phyloP scores from a whole-genome alignment of 2,329 filamentous ascomycete species.

The Phyllosticta citrichinensis region DNA sequence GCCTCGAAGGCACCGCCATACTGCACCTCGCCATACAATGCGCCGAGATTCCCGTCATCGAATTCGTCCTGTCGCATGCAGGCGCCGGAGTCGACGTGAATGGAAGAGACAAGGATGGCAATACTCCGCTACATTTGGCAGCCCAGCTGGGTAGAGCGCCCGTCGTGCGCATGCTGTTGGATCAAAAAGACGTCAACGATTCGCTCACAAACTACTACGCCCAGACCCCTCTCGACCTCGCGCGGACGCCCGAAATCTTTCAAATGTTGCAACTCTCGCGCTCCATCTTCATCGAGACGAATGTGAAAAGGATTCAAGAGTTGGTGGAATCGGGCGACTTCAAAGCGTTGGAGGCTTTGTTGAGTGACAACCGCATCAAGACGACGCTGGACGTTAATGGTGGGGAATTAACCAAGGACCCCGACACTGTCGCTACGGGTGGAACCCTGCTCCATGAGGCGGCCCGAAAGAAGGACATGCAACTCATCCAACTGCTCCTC shows the following conservation, averaged over 20 bases:
- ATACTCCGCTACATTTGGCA: slow-evolving; percentile 84
- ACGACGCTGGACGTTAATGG: slow-evolving; percentile 87
- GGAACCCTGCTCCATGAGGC: slow-evolving; percentile 91
- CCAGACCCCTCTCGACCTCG: slow-evolving; percentile 77
- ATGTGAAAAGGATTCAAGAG: slow-evolving; percentile 73
- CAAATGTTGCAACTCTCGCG: slow-evolving; percentile 85
- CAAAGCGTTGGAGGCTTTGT: slow-evolving; percentile 62
- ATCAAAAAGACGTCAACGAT: slow-evolving; percentile 78
- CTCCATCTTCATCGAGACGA: slow-evolving; percentile 80
- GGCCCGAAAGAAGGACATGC: slow-evolving; percentile 74
- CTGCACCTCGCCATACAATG: slow-evolving; percentile 93
- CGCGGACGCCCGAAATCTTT: slow-evolving; percentile 88
- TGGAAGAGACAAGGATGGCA: slow-evolving; percentile 83
- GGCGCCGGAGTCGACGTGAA: slow-evolving; percentile 67
- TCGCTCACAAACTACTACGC: slow-evolving; percentile 75
- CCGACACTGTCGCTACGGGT: slow-evolving; percentile 66
- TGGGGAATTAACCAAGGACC: slow-evolving; percentile 76
- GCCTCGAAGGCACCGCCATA: slow-evolving; percentile 73
- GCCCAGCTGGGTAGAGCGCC: slow-evolving; percentile 69
- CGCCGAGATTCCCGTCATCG: slow-evolving; percentile 82
- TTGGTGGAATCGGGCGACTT: slow-evolving; percentile 66
- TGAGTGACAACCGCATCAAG: slow-evolving; percentile 79
- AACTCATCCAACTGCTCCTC: slow-evolving; percentile 79
- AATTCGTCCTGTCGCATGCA: slow-evolving; percentile 73
- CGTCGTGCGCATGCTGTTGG: slow-evolving; percentile 74